These are phyloP conservation scores for Fusarium euwallaceae DNA, from an alignment of 2,329 filamentous ascomycete species.

Conservation along the genomic window DNA sequence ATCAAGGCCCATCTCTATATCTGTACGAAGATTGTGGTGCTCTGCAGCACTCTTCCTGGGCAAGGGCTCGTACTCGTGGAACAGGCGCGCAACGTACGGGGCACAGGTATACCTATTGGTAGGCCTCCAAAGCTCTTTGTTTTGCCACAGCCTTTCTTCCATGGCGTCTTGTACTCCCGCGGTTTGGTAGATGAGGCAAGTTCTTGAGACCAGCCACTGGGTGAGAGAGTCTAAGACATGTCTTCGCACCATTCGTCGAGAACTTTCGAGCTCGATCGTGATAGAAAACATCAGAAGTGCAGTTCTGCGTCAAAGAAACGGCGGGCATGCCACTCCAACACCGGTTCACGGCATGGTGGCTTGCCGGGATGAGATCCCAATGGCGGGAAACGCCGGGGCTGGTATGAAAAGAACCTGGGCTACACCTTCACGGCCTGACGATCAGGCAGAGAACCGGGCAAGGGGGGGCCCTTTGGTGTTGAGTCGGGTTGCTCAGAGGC, in stretches of 20 bases:
- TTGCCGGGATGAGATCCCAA: constrained; percentile 18
- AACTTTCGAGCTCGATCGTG: constrained; percentile 5
- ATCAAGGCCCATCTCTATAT: neutral
- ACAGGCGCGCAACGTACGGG: constrained; percentile 28
- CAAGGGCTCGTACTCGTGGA: constrained; percentile 34
- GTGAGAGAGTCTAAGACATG: constrained; percentile 34
- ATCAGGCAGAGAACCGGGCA: constrained; percentile 42
- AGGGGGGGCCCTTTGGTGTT: constrained; percentile 14
- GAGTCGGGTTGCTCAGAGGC: constrained; percentile 34
- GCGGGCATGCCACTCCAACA: constrained; percentile 4
- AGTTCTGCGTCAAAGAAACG: constrained; percentile 23
- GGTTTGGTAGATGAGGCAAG: neutral
- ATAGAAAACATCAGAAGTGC: constrained; percentile 3
- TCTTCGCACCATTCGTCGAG: constrained; percentile 15
- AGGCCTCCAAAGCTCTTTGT: constrained; percentile 31
- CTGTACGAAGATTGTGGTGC: constrained; percentile 3
- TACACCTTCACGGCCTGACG: constrained; percentile 33
- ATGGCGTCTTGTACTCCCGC: constrained; percentile 20
- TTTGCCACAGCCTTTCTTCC: constrained; percentile 20
- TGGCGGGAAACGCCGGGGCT: constrained; percentile 13
- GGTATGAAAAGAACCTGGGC: constrained; percentile 14
- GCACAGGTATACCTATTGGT: constrained; percentile 26
- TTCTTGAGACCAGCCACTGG: constrained; percentile 6
- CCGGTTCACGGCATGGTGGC: constrained; percentile 31
- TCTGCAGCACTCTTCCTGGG: constrained; percentile 7